Evolutionary conservation across 2,329 filamentous ascomycete species (phyloP), one percentile per base, ranked within the genome.

Genomic region (Ascochyta lentis): DNA sequence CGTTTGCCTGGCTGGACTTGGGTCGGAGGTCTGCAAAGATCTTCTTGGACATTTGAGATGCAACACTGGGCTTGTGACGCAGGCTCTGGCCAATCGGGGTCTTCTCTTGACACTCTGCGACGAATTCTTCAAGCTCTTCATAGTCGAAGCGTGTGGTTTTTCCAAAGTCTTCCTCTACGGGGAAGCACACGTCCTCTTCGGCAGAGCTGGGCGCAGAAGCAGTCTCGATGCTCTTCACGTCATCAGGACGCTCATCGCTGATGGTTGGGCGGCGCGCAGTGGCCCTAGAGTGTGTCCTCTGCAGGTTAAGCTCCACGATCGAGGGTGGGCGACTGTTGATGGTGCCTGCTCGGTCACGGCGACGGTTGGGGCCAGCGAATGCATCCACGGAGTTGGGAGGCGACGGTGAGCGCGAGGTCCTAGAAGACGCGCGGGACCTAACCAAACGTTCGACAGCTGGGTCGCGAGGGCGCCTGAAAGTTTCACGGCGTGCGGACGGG

Each of bases 371-470:
- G 69, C 95, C 91, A 16, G 95, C 95, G 76, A 99, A 99, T 4
- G 95, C 95, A 75, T 98, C 96, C 47, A 99, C 92, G 0, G 95
- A 99, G 76, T 97, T 99, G 7, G 95, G 95, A 10, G 94, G 94
- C 6, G 95, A 98, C 2, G 86, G 80, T 1, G 91, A 92, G 51
- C 91, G 84, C 43, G 84, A 86, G 22, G 83, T 83, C 3, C 76
- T 72, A 4, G 82, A 84, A 16, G 80, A 81, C 19, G 75, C 75
- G 54, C 80, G 74, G 34, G 81, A 83, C 45, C 76, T 71, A 38
- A 70, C 62, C 39, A 71, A 48, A 38, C 65, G 68, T 51, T 76
- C 72, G 9, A 74, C 59, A 24, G 68, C 64, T 33, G 65, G 67
- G 48, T 76, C 71, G 39, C 76, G 65, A 59, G 73, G 65, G 22